These are phyloP conservation scores for Naganishia liquefaciens DNA, from an alignment of 1,284 basidiomycete genomes.

Conservation along the genomic window DNA sequence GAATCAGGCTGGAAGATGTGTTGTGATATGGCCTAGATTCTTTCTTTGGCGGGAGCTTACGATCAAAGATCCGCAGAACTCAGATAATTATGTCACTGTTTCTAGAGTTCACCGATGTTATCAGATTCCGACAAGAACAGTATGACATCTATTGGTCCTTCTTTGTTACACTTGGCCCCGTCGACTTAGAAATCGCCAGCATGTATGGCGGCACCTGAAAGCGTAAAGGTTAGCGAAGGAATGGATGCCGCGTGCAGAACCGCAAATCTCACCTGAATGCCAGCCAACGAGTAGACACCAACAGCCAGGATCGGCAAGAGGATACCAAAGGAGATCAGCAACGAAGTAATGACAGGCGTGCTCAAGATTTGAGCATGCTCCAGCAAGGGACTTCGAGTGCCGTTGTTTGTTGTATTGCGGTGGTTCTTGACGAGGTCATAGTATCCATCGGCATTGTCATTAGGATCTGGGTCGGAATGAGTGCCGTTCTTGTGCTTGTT, in stretches of 20 bases:
- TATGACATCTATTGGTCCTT: constrained; percentile 27
- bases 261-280: constrained; percentile 69
- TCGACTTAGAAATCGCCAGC: constrained; percentile 28
- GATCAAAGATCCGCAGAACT: neutral
- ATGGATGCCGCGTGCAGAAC: neutral
- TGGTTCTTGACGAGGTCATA: constrained; percentile 26
- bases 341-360: constrained; percentile 69
- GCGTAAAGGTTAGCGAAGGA: neutral
- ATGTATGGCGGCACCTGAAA: constrained; percentile 29
- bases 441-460: constrained; percentile 31
- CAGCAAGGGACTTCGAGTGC: constrained; percentile 52
- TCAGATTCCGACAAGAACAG: constrained; percentile 1
- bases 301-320: constrained; percentile 69
- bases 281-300: constrained; percentile 68
- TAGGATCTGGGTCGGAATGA: neutral
- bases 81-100: neutral
- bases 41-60: too few relatives aligned
- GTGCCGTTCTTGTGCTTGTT: constrained; percentile 25
- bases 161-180: constrained; percentile 19
- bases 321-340: constrained; percentile 69
- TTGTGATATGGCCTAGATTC: too few relatives aligned
- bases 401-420: constrained; percentile 40
- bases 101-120: neutral
- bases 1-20: too few relatives aligned
- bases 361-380: constrained; percentile 75